A percentile compares a stretch with the other conserved stretches of the same genome.
These are phyloP conservation scores for Annulohypoxylon maeteangense DNA, from an alignment of 495 filamentous ascomycete species.

Conservation along the genomic window DNA sequence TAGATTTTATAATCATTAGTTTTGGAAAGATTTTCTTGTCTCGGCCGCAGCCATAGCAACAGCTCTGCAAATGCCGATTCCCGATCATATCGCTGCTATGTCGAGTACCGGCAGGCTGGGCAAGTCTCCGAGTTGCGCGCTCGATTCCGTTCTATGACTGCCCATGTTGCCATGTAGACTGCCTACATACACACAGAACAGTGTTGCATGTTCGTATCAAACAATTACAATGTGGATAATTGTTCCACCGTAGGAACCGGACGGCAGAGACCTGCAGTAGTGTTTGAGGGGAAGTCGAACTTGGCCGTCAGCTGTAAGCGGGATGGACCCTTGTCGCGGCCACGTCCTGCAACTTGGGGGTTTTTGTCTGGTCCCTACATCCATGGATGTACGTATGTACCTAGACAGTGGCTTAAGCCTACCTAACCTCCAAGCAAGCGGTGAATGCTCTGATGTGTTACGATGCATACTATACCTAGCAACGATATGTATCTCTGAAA, in stretches of 20 bases:
- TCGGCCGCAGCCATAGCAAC: background rate
- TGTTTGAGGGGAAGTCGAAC: constrained; percentile 11
- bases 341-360: background rate
- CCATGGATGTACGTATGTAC: background rate
- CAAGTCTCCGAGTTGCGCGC: constrained; percentile 32
- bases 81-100: constrained; percentile 40
- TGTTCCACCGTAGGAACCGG: constrained; percentile 16
- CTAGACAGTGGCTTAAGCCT: constrained; percentile 3
- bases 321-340: constrained; percentile 14
- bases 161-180: too few species aligned
- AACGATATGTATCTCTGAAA: constrained; percentile 7
- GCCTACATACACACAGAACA: background rate
- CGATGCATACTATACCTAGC: constrained; percentile 2
- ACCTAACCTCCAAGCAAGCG: constrained; percentile 13
- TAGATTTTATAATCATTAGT: constrained; percentile 19
- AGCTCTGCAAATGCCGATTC: constrained; percentile 37
- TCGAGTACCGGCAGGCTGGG: constrained; percentile 39
- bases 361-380: constrained; percentile 1
- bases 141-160: constrained; percentile 21
- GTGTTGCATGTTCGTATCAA: constrained; percentile 24
- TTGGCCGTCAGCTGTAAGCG: constrained; percentile 15
- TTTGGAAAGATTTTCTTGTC: background rate
- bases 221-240: constrained; percentile 18
- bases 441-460: constrained; percentile 5
- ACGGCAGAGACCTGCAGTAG: constrained; percentile 15